Conservation (phyloP, 257 asterid genomes). For the Solanum dulcamara region DNA sequence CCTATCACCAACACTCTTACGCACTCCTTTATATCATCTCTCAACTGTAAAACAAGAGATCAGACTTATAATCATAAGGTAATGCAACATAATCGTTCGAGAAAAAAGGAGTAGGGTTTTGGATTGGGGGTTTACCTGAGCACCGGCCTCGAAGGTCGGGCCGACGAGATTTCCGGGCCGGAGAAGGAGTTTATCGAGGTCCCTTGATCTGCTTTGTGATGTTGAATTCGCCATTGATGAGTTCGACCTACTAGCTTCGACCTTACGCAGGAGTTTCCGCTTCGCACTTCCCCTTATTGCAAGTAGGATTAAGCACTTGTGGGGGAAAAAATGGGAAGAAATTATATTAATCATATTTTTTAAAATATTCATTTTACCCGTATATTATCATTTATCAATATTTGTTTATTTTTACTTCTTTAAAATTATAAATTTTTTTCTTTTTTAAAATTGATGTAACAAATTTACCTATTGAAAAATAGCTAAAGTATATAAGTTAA, state of each 20-base stretch:
- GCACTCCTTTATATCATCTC: constrained; percentile 71
- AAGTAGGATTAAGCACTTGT: not conserved
- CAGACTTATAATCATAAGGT: not conserved
- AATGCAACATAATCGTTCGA: constrained; percentile 7
- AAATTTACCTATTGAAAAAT: not conserved
- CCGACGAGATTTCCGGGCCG: constrained; percentile 80
- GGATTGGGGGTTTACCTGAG: constrained; percentile 30
- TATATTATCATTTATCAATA: too few relatives aligned
- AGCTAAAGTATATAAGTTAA: not conserved
- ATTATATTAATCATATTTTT: not conserved
- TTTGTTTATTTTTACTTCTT: too few relatives aligned
- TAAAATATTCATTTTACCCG: not conserved
- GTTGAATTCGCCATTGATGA: constrained; percentile 41
- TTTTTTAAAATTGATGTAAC: too few relatives aligned
- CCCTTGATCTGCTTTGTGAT: constrained; percentile 83
- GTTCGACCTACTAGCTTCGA: constrained; percentile 19
- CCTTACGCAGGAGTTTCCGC: constrained; percentile 17
- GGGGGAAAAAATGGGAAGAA: not conserved
- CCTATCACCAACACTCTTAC: constrained; percentile 87
- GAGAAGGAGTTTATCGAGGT: constrained; percentile 91
- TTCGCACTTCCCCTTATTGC: not conserved
- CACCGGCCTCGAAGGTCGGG: constrained; percentile 66
- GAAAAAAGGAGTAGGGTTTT: not conserved
- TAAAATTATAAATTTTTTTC: too few relatives aligned
- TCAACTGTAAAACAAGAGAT: constrained; percentile 36